phyloP scores from a whole-genome alignment of 139 green algal species.

The Volvox reticuliferus region DNA sequence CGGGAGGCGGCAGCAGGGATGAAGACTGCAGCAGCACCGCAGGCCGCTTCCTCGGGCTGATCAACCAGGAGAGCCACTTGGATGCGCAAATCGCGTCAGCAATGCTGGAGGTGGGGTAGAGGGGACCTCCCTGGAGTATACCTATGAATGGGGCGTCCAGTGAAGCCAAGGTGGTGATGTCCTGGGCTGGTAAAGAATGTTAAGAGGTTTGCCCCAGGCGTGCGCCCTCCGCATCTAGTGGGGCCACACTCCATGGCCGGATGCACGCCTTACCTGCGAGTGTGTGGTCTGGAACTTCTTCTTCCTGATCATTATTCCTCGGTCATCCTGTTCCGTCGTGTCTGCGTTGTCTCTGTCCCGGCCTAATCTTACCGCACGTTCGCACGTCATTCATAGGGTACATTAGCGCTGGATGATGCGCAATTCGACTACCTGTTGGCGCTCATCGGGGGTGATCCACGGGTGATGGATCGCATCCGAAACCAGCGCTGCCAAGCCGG shows the following conservation, averaged over 20 bases:
- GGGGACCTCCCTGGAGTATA: too few species aligned
- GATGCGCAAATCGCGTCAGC: slow-evolving; percentile 46
- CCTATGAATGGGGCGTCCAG: too few species aligned
- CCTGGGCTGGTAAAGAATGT: too few species aligned
- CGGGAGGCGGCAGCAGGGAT: background rate
- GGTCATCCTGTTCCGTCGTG: too few species aligned
- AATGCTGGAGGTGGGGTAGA: slow-evolving; percentile 43
- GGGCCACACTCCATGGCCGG: too few species aligned
- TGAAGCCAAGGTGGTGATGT: too few species aligned
- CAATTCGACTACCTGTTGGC: slow-evolving; percentile 86
- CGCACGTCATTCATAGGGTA: slow-evolving; percentile 30
- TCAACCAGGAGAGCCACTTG: slow-evolving; percentile 34
- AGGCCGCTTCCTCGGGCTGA: background rate
- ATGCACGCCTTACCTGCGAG: too few species aligned
- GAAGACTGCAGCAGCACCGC: background rate
- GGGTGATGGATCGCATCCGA: slow-evolving; percentile 42
- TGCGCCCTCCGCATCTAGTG: too few species aligned
- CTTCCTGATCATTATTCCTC: too few species aligned
- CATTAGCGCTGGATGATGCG: slow-evolving; percentile 74
- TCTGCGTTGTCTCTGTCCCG: background rate
- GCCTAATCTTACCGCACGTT: too few species aligned
- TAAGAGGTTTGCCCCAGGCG: too few species aligned
- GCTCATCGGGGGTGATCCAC: slow-evolving; percentile 64
- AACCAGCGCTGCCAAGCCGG: background rate
- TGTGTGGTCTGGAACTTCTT: too few species aligned